Percentiles rank a stretch among this genome's conserved stretches.
Evolutionary conservation across 495 filamentous ascomycete species (phyloP).

Genomic region (Aspergillus wentii): DNA sequence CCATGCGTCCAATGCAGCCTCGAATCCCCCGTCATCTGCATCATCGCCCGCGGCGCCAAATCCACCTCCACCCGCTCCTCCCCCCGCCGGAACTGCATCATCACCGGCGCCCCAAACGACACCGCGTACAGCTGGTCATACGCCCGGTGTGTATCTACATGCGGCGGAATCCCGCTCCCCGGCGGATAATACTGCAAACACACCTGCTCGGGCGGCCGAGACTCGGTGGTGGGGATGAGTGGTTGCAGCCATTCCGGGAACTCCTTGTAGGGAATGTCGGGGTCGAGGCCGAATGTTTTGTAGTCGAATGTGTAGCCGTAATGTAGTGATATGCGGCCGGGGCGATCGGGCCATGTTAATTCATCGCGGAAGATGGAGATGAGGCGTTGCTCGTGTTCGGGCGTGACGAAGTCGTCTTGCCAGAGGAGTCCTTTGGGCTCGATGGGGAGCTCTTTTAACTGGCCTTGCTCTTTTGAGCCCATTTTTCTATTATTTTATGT

Average conservation of each 20-base stretch:
- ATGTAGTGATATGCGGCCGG: conserved; percentile 33
- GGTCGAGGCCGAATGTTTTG: conserved; percentile 37
- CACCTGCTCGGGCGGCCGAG: conserved; percentile 35
- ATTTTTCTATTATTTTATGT: too few relatives aligned
- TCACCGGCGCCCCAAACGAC: conserved; percentile 28
- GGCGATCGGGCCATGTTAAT: conserved; percentile 31
- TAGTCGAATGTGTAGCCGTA: conserved; percentile 43
- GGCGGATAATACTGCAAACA: conserved; percentile 40
- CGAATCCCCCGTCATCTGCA: conserved; percentile 32
- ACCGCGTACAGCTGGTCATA: conserved; percentile 40
- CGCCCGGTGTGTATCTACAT: conserved; percentile 32
- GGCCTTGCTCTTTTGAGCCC: conserved; percentile 3
- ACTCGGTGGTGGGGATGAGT: conserved; percentile 30
- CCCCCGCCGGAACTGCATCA: conserved; percentile 32
- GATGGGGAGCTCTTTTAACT: conserved; percentile 26
- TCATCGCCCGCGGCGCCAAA: conserved; percentile 30
- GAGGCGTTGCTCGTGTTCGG: conserved; percentile 28
- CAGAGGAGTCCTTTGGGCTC: conserved; percentile 25
- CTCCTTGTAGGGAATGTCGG: conserved; percentile 31
- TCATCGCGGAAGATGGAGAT: conserved; percentile 28
- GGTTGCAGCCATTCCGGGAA: conserved; percentile 36
- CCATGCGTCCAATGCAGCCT: conserved; percentile 40
- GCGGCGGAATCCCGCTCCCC: conserved; percentile 36
- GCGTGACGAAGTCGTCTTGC: conserved; percentile 28
- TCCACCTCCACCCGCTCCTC: conserved; percentile 28